phyloP scores from a whole-genome alignment of 2,329 filamentous ascomycete species.

The Pyricularia sp. region DNA sequence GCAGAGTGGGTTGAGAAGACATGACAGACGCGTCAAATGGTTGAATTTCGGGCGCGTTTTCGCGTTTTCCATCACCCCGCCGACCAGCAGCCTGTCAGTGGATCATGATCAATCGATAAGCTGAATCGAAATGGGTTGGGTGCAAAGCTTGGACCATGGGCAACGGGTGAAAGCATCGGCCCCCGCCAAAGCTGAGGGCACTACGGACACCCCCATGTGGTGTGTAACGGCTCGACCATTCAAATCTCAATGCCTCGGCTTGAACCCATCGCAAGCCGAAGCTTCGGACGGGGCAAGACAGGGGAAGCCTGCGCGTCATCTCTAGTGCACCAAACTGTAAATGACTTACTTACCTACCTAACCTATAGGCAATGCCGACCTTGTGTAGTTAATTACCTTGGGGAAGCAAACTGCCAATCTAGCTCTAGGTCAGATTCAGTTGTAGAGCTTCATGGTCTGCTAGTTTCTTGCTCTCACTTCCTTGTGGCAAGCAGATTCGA shows the following conservation, averaged over 20 bases:
- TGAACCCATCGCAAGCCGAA: background rate
- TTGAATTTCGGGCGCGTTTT: slow-evolving; percentile 7
- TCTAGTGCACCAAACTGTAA: background rate
- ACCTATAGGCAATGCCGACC: too few species aligned
- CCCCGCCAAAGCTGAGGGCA: background rate
- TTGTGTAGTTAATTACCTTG: too few species aligned
- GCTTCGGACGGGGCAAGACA: background rate
- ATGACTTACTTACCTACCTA: background rate
- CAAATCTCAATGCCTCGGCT: background rate
- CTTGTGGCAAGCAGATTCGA: background rate
- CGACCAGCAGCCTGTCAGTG: background rate
- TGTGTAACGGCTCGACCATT: background rate
- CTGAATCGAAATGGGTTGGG: background rate
- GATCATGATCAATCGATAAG: background rate
- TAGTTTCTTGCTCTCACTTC: background rate
- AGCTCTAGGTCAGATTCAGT: background rate
- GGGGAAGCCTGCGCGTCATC: background rate
- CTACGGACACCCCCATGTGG: background rate
- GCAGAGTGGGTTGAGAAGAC: background rate
- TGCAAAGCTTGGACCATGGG: background rate
- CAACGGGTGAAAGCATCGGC: background rate
- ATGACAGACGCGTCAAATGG: background rate
- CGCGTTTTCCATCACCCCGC: slow-evolving; percentile 8
- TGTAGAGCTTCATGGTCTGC: background rate
- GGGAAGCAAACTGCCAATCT: background rate